Percentiles rank a stretch among this genome's conserved stretches.
Evolutionary conservation across 2,329 filamentous ascomycete genomes (phyloP).

Genomic region (Pyrenophora seminiperda): DNA sequence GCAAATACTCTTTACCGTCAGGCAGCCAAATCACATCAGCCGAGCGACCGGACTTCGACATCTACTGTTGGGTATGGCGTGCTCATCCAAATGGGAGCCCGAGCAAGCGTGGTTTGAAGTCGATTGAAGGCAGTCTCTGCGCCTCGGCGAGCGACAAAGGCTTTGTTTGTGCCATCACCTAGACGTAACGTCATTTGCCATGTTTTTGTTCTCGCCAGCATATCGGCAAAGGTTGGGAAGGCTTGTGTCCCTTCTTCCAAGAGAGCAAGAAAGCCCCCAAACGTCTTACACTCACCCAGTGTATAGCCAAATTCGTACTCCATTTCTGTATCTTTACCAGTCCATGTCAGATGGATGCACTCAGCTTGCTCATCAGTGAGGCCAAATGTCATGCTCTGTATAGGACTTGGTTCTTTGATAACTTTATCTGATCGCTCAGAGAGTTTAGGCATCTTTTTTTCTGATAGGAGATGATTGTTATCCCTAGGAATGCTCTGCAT

Average conservation of each 20-base stretch:
- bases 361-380: conserved; percentile 17
- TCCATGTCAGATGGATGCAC: conserved; percentile 14
- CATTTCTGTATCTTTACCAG: conserved; percentile 7
- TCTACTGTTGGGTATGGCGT: conserved; percentile 1
- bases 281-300: conserved; percentile 13
- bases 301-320: conserved; percentile 14
- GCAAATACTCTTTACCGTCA: too few species aligned
- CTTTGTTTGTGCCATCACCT: conserved; percentile 10
- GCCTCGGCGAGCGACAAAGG: conserved; percentile 6
- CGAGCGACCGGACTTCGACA: conserved; percentile 8
- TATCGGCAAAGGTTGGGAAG: conserved; percentile 3
- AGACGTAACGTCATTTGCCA: conserved; percentile 19
- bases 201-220: conserved; percentile 8
- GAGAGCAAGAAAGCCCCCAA: conserved; percentile 8
- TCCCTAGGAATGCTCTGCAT: too few species aligned
- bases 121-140: conserved; percentile 17
- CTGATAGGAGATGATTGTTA: too few species aligned
- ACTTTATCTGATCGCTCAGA: neutral
- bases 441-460: too few species aligned
- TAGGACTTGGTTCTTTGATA: neutral
- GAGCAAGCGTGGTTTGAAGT: conserved; percentile 10
- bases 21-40: neutral
- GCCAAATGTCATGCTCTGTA: neutral
- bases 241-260: conserved; percentile 6
- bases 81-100: conserved; percentile 3